Evolutionary conservation across 805 yeast species (phyloP).

Genomic region (Barnettozyma californica): DNA sequence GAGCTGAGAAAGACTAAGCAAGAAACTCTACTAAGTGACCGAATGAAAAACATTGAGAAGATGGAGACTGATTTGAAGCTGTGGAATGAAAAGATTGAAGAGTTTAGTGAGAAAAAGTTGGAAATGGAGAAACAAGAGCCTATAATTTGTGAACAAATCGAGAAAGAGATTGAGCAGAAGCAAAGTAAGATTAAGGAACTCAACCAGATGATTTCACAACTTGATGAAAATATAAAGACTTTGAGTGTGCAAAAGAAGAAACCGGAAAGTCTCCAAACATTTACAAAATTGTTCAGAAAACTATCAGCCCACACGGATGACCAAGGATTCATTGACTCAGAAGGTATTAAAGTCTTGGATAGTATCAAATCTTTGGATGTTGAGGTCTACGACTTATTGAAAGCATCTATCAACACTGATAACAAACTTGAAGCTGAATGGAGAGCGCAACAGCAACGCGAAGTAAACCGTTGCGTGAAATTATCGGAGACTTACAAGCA

Average conservation of each 20-base stretch:
- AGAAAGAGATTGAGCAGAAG: constrained; percentile 15
- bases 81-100: constrained; percentile 29
- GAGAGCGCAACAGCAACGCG: constrained; percentile 35
- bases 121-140: constrained; percentile 16
- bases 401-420: constrained; percentile 28
- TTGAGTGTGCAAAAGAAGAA: constrained; percentile 17
- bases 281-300: constrained; percentile 13
- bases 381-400: constrained; percentile 15
- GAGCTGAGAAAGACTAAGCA: constrained; percentile 32
- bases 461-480: constrained; percentile 27
- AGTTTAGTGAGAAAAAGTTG: constrained; percentile 17
- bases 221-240: constrained; percentile 17
- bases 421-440: constrained; percentile 33
- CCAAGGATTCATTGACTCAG: constrained; percentile 20
- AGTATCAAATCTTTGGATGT: constrained; percentile 16
- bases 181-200: constrained; percentile 5
- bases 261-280: constrained; percentile 14
- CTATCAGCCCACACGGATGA: constrained; percentile 17
- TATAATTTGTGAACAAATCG: constrained; percentile 14
- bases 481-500: constrained; percentile 20
- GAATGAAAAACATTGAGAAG: constrained; percentile 27
- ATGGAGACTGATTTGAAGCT: constrained; percentile 30
- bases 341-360: constrained; percentile 19
- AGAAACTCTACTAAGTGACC: constrained; percentile 25
- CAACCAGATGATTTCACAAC: constrained; percentile 8